These are phyloP conservation scores for Cladophialophora bantiana DNA, from an alignment of 2,329 filamentous ascomycete genomes.

Conservation along the genomic window DNA sequence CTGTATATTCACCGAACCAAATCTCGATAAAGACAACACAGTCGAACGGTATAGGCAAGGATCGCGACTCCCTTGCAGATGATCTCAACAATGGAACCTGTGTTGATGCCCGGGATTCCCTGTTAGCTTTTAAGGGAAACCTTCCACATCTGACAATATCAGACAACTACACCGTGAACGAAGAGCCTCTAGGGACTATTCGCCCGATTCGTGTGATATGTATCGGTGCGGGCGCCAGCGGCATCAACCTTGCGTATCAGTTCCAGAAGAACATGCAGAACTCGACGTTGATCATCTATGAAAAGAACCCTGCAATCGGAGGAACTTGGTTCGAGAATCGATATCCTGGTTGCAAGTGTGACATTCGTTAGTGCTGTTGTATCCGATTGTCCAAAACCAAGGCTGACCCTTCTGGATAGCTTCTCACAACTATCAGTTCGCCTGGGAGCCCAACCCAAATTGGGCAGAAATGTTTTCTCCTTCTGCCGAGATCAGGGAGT, in stretches of 20 bases:
- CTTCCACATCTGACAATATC: neutral
- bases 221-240: conserved; percentile 18
- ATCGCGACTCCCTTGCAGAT: too few relatives aligned
- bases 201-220: conserved; percentile 11
- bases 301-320: conserved; percentile 10
- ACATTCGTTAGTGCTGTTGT: neutral
- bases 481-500: conserved; percentile 70
- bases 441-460: conserved; percentile 64
- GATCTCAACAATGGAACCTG: too few relatives aligned
- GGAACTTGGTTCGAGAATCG: conserved; percentile 7
- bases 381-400: neutral
- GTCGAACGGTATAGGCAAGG: too few relatives aligned
- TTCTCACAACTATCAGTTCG: conserved; percentile 20
- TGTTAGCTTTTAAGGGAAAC: too few relatives aligned
- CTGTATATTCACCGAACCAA: too few relatives aligned
- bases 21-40: too few relatives aligned
- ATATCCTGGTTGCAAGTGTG: neutral
- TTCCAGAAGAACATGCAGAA: conserved; percentile 1
- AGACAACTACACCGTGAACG: neutral
- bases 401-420: conserved; percentile 6
- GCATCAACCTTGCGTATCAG: conserved; percentile 11
- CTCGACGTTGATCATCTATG: conserved; percentile 3
- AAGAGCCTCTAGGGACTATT: neutral
- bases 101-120: too few relatives aligned
- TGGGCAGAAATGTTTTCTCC: conserved; percentile 74